These are phyloP conservation scores for Podaxis sp. DNA, from an alignment of 768 basidiomycete genomes.

Conservation along the genomic window DNA sequence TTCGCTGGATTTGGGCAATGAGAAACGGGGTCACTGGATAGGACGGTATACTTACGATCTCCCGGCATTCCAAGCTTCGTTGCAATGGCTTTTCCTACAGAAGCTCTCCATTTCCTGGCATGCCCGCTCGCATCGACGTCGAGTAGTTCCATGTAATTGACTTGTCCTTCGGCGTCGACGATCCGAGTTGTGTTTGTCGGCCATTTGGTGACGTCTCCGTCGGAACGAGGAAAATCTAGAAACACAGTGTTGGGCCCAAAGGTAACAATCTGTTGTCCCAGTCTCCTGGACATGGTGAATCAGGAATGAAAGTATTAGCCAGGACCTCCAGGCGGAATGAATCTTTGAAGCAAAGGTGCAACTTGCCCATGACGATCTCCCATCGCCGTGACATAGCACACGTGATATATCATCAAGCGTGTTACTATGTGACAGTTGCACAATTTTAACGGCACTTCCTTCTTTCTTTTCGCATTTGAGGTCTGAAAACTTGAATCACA, in stretches of 20 bases:
- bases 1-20: constrained; percentile 36
- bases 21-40: neutral
- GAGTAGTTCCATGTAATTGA: constrained; percentile 69
- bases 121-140: constrained; percentile 44
- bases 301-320: neutral
- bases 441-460: neutral
- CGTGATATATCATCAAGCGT: neutral
- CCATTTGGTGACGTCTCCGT: constrained; percentile 54
- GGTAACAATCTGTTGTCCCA: constrained; percentile 22
- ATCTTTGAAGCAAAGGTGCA: neutral
- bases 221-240: constrained; percentile 59
- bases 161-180: constrained; percentile 58
- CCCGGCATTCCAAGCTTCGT: constrained; percentile 46
- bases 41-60: constrained; percentile 27
- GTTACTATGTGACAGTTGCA: neutral
- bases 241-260: constrained; percentile 54
- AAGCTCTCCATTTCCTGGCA: constrained; percentile 56
- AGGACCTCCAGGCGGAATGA: neutral
- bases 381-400: neutral
- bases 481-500: neutral
- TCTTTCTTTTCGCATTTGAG: neutral
- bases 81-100: constrained; percentile 40
- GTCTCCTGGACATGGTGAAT: constrained; percentile 26
- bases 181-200: constrained; percentile 53
- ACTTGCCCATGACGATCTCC: neutral